Percentiles rank a stretch among this genome's conserved stretches.
phyloP scores from a whole-genome alignment of 2,329 filamentous ascomycete species.

The Sclerotinia sclerotiorum region DNA sequence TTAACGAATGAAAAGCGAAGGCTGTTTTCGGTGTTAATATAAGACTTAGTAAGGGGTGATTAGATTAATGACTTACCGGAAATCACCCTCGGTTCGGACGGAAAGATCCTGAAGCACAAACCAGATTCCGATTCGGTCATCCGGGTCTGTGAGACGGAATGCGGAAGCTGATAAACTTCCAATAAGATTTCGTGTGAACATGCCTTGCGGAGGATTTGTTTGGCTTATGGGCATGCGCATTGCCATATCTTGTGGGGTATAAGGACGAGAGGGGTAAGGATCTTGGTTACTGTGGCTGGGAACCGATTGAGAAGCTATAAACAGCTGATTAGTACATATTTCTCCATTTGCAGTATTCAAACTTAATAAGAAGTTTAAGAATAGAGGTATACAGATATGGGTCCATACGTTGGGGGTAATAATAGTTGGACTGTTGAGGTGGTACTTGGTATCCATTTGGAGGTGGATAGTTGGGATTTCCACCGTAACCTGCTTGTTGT shows the following conservation, averaged over 20 bases:
- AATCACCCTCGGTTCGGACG: constrained; percentile 87
- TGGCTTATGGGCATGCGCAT: constrained; percentile 31
- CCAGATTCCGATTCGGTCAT: constrained; percentile 87
- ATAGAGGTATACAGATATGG: not conserved
- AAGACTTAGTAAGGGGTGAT: constrained; percentile 1
- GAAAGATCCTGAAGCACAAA: constrained; percentile 95
- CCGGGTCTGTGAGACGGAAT: constrained; percentile 74
- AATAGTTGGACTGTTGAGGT: constrained; percentile 17
- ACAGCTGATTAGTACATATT: constrained; percentile 11
- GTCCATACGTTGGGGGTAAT: constrained; percentile 18
- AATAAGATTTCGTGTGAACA: constrained; percentile 95
- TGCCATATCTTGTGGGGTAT: constrained; percentile 29
- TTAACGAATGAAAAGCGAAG: constrained; percentile 78
- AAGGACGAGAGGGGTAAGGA: constrained; percentile 25
- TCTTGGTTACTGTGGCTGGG: constrained; percentile 22
- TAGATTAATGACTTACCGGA: constrained; percentile 62
- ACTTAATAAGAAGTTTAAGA: not conserved
- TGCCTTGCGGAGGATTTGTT: constrained; percentile 61
- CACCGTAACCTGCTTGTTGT: constrained; percentile 17
- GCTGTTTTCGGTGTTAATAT: constrained; percentile 41
- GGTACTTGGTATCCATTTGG: constrained; percentile 43
- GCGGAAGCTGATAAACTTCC: constrained; percentile 88
- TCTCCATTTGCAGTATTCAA: not conserved
- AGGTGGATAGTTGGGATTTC: constrained; percentile 30
- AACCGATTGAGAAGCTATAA: constrained; percentile 25